A percentile compares a stretch with the other conserved stretches of the same genome.
phyloP scores from a whole-genome alignment of 164 flowering plant genomes.

The Dillenia turbinata region DNA sequence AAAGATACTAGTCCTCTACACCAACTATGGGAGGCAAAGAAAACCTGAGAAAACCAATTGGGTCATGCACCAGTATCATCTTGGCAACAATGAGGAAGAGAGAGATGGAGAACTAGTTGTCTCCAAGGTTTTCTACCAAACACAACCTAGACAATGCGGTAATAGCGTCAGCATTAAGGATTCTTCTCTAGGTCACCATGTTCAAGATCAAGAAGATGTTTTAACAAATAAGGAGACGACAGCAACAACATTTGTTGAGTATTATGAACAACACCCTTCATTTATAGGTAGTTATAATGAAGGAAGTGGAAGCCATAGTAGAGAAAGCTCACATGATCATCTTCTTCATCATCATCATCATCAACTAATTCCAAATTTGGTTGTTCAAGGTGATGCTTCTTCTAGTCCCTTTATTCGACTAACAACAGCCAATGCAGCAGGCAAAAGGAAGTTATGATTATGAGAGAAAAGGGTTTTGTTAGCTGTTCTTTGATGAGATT shows the following conservation, averaged over 20 bases:
- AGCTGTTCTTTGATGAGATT: too few species aligned
- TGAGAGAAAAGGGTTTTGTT: too few species aligned
- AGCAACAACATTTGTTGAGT: slow-evolving; percentile 27
- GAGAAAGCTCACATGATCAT: slow-evolving; percentile 27
- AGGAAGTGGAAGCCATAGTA: slow-evolving; percentile 24
- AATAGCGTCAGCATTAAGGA: slow-evolving; percentile 26
- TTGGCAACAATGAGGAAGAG: slow-evolving; percentile 84
- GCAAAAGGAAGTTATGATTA: background rate
- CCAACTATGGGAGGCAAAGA: slow-evolving; percentile 81
- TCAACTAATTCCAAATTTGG: slow-evolving; percentile 49
- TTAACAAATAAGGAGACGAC: too few species aligned
- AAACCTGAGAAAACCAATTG: slow-evolving; percentile 94
- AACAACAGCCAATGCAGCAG: too few species aligned
- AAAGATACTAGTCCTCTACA: slow-evolving; percentile 88
- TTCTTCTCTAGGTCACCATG: slow-evolving; percentile 7
- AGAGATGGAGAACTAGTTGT: slow-evolving; percentile 89
- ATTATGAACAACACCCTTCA: slow-evolving; percentile 23
- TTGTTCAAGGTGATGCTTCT: slow-evolving; percentile 55
- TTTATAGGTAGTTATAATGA: slow-evolving; percentile 22
- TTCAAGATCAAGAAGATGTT: slow-evolving; percentile 8
- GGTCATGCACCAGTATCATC: slow-evolving; percentile 98
- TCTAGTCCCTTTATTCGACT: slow-evolving; percentile 16
- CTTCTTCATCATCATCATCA: slow-evolving; percentile 4
- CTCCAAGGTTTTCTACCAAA: slow-evolving; percentile 92
- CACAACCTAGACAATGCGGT: slow-evolving; percentile 86